Evolutionary conservation across 2,329 filamentous ascomycete genomes (phyloP).

Genomic region (Xylariaceae sp.): DNA sequence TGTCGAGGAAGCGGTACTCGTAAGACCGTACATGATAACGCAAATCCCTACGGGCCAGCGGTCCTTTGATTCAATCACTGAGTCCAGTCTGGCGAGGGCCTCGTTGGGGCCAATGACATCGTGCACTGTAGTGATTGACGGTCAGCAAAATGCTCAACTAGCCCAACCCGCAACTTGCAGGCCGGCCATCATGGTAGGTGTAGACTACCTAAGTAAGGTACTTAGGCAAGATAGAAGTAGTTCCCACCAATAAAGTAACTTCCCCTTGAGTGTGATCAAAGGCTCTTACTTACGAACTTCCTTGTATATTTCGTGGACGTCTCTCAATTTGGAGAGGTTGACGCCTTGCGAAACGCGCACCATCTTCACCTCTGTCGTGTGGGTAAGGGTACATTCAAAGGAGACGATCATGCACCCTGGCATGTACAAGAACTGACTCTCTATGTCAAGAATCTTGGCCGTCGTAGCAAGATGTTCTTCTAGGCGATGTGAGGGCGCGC

Average conservation of each 20-base stretch:
- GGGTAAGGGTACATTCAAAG: constrained; percentile 65
- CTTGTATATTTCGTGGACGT: constrained; percentile 71
- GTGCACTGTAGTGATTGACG: no score
- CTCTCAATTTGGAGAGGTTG: constrained; percentile 63
- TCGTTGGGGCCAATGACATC: constrained; percentile 67
- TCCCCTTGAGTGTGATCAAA: no score
- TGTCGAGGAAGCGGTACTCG: constrained; percentile 67
- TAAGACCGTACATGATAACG: constrained; percentile 66
- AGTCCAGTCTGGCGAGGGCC: constrained; percentile 54
- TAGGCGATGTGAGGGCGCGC: constrained; percentile 79
- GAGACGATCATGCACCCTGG: constrained; percentile 89
- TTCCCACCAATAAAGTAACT: no score
- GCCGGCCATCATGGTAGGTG: no score
- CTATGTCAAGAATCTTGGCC: constrained; percentile 74
- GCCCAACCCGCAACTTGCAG: no score
- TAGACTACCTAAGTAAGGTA: not conserved
- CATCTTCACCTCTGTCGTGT: constrained; percentile 74
- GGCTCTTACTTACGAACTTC: no score
- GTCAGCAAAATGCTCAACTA: no score
- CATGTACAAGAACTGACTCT: constrained; percentile 80
- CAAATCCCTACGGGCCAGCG: constrained; percentile 45
- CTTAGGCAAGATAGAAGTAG: not conserved
- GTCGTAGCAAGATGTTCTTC: constrained; percentile 89
- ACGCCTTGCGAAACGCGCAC: constrained; percentile 60
- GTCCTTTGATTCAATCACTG: constrained; percentile 37